These are phyloP conservation scores for Tulasnella calospora DNA, from an alignment of 768 basidiomycete genomes.

Conservation along the genomic window DNA sequence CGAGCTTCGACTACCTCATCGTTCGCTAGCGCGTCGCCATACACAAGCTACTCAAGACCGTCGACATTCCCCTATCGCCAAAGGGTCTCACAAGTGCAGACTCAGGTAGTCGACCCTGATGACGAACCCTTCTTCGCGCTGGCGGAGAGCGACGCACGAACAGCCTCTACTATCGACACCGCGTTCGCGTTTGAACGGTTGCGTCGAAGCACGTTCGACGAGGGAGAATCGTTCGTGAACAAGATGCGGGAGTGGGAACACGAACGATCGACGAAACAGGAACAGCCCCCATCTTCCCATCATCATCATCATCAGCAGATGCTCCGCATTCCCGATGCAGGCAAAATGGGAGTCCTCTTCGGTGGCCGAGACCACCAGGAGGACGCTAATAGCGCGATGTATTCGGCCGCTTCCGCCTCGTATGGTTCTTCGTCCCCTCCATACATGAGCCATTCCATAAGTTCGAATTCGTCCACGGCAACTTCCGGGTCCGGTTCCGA, in stretches of 20 bases:
- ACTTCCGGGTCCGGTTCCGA: slow-evolving; percentile 24
- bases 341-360: neutral
- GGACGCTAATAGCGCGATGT: neutral
- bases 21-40: neutral
- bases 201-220: slow-evolving; percentile 20
- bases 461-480: slow-evolving; percentile 19
- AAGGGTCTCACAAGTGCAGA: neutral
- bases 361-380: neutral
- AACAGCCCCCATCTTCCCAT: slow-evolving; percentile 1
- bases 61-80: slow-evolving; percentile 10
- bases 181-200: slow-evolving; percentile 19
- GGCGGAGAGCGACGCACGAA: neutral
- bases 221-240: slow-evolving; percentile 22
- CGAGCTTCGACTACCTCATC: neutral
- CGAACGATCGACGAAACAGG: neutral
- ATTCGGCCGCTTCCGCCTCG: slow-evolving; percentile 6
- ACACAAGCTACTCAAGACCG: neutral
- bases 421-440: slow-evolving; percentile 18
- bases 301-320: too few species aligned
- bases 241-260: slow-evolving; percentile 24
- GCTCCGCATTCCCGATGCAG: neutral
- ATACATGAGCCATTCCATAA: slow-evolving; percentile 21
- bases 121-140: slow-evolving; percentile 15
- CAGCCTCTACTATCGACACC: neutral
- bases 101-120: slow-evolving; percentile 21